These are phyloP conservation scores for Cicer cuneatum DNA, from an alignment of 306 rosid species.

Conservation along the genomic window DNA sequence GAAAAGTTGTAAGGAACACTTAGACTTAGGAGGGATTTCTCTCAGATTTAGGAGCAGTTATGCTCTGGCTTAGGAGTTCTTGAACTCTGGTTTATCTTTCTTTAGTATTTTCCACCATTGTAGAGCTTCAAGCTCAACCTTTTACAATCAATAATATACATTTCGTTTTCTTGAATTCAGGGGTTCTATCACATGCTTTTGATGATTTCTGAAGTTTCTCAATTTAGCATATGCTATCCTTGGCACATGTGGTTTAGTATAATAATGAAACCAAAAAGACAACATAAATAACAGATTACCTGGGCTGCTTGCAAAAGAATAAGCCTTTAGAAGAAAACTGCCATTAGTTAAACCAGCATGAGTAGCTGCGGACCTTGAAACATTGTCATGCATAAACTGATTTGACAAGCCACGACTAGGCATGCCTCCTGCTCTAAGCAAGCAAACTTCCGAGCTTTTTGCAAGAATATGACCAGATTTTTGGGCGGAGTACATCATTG, in stretches of 20 bases:
- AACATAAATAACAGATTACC: constrained; percentile 55
- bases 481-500: constrained; percentile 50
- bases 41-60: too few relatives aligned
- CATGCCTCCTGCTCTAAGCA: constrained; percentile 52
- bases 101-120: too few relatives aligned
- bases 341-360: constrained; percentile 65
- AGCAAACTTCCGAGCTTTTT: constrained; percentile 61
- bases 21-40: too few relatives aligned
- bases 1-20: too few relatives aligned
- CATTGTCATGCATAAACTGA: constrained; percentile 69
- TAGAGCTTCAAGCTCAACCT: too few relatives aligned
- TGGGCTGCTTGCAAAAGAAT: constrained; percentile 67
- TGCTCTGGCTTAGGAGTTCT: too few relatives aligned
- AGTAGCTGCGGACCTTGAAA: constrained; percentile 65
- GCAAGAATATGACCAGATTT: constrained; percentile 57
- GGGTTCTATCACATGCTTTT: background rate
- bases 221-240: constrained; percentile 29
- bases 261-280: constrained; percentile 32
- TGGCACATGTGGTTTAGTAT: constrained; percentile 30
- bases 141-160: too few relatives aligned
- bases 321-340: constrained; percentile 65
- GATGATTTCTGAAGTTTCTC: constrained; percentile 24
- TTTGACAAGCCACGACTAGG: constrained; percentile 59
- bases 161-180: too few relatives aligned
- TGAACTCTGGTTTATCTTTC: too few relatives aligned